Conservation (phyloP, 129 eudicot species). For the Calendula officinalis region DNA sequence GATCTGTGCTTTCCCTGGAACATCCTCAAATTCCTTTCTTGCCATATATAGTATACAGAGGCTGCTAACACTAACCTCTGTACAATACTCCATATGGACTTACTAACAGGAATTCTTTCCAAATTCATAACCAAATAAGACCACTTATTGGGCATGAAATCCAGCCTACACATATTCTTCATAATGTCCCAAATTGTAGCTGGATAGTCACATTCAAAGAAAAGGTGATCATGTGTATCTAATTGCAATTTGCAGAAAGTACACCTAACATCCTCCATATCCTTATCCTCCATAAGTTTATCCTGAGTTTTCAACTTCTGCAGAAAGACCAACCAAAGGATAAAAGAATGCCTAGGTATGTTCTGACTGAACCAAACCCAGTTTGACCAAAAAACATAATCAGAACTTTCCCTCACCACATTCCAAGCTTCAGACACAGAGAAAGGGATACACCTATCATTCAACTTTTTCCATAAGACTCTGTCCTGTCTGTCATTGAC, state of each 20-base stretch:
- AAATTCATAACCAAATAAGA: neutral
- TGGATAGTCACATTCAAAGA: neutral
- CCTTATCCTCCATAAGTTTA: neutral
- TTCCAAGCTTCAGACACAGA: neutral
- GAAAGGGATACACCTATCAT: neutral
- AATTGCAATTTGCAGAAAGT: neutral
- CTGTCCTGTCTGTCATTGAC: neutral
- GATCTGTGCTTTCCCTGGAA: neutral
- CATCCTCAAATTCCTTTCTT: neutral
- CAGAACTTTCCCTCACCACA: neutral
- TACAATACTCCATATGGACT: neutral
- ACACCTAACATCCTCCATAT: neutral
- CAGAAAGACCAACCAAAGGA: neutral
- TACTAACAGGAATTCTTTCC: neutral
- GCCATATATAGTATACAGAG: neutral
- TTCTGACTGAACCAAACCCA: neutral
- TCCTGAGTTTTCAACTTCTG: neutral
- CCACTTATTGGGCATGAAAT: neutral
- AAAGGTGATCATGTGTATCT: neutral
- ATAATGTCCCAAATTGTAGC: neutral
- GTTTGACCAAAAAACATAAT: neutral
- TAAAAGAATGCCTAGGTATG: neutral
- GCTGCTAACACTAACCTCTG: neutral
- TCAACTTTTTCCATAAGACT: neutral
- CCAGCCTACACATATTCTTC: neutral